phyloP scores from a whole-genome alignment of 805 yeast genomes.

The Ogataea angusta region DNA sequence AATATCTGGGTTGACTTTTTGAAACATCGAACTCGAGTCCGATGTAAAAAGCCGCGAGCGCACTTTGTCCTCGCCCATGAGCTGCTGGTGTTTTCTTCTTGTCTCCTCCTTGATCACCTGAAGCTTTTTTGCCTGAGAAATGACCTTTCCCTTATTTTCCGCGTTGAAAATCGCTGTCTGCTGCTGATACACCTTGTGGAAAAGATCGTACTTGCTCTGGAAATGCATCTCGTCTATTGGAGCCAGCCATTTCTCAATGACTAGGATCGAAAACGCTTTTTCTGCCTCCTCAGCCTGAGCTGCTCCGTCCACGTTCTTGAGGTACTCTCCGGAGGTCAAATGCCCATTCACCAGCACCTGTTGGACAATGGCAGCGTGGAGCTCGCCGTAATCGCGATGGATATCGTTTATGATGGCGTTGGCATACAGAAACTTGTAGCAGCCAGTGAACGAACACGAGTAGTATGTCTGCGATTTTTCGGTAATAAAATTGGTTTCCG shows the following conservation, averaged over 20 bases:
- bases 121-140: constrained; percentile 54
- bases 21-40: constrained; percentile 19
- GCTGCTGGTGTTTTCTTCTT: constrained; percentile 28
- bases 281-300: constrained; percentile 30
- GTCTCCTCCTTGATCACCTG: constrained; percentile 62
- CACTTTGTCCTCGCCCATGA: constrained; percentile 14
- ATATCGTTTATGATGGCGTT: constrained; percentile 69
- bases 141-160: constrained; percentile 24
- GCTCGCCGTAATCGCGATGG: constrained; percentile 40
- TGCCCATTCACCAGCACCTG: constrained; percentile 70
- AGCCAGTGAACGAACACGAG: constrained; percentile 60
- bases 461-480: constrained; percentile 39
- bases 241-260: constrained; percentile 47
- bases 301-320: constrained; percentile 29
- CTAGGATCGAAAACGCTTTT: constrained; percentile 41
- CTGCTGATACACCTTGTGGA: constrained; percentile 37
- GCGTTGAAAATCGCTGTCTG: constrained; percentile 34
- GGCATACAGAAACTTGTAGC: constrained; percentile 61
- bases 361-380: constrained; percentile 58
- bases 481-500: constrained; percentile 45
- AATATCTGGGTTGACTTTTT: constrained; percentile 45
- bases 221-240: constrained; percentile 40
- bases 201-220: constrained; percentile 31
- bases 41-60: constrained; percentile 10
- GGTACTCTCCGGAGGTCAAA: constrained; percentile 52